Evolutionary conservation across 352 stramenopile genomes (phyloP).

Genomic region (Pythium apleroticum): DNA sequence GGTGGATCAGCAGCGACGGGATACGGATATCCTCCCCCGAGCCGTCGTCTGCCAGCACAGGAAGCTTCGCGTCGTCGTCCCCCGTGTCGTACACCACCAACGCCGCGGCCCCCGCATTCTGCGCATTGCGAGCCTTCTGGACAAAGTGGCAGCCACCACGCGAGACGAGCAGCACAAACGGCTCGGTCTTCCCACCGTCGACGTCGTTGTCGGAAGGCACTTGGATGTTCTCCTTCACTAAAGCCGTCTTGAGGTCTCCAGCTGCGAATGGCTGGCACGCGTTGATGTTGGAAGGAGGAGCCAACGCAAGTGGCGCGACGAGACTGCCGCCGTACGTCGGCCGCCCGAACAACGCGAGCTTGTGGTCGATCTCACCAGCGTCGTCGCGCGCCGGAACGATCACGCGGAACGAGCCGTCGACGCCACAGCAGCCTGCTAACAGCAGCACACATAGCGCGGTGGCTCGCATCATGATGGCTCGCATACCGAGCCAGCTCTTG

Average conservation of each 20-base stretch:
- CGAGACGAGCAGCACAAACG: conserved; percentile 27
- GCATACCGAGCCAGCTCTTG: too few species aligned
- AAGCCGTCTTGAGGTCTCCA: background rate
- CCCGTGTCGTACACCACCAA: conserved; percentile 28
- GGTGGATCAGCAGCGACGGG: conserved; percentile 32
- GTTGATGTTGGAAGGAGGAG: conserved; percentile 11
- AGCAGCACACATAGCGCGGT: background rate
- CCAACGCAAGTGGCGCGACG: conserved; percentile 18
- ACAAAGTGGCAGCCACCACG: conserved; percentile 38
- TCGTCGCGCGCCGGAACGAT: conserved; percentile 7
- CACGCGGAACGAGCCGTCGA: conserved; percentile 22
- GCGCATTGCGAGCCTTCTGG: conserved; percentile 25
- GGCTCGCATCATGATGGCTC: background rate
- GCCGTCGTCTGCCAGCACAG: conserved; percentile 28
- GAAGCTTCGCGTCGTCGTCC: conserved; percentile 16
- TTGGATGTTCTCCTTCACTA: background rate
- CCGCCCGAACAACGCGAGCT: conserved; percentile 27
- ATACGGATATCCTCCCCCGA: conserved; percentile 30
- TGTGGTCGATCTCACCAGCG: conserved; percentile 20
- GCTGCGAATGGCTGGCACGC: conserved; percentile 12
- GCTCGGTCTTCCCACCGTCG: conserved; percentile 8
- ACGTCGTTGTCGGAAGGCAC: background rate
- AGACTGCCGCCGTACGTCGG: conserved; percentile 20
- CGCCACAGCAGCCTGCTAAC: background rate
- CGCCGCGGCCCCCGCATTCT: conserved; percentile 16